Evolutionary conservation across 2,329 filamentous ascomycete species (phyloP).

Genomic region (Bimuria novae-zelandiae): DNA sequence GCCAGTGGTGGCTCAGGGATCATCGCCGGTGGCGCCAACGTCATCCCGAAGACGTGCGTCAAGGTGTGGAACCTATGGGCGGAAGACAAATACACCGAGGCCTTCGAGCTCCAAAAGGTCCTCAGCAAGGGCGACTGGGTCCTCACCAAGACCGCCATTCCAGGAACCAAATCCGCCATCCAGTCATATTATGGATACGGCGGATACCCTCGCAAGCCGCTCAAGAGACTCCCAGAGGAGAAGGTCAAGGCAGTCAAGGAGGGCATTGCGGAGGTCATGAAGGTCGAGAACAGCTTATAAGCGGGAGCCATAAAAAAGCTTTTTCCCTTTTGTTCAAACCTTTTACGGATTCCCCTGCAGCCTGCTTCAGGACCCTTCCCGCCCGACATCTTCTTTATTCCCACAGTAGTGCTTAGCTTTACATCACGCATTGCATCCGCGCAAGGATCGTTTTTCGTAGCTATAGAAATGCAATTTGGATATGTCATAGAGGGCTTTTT

Average conservation of each 20-base stretch:
- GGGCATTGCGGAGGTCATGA: slow-evolving; percentile 63
- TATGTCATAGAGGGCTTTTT: too few relatives aligned
- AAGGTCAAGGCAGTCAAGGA: slow-evolving; percentile 52
- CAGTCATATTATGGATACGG: slow-evolving; percentile 83
- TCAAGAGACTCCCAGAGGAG: slow-evolving; percentile 67
- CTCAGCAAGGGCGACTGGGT: slow-evolving; percentile 82
- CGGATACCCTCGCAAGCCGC: slow-evolving; percentile 72
- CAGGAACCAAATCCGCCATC: slow-evolving; percentile 83
- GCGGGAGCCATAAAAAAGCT: background rate
- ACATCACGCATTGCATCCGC: background rate
- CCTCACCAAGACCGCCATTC: slow-evolving; percentile 79
- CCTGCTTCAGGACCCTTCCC: too few relatives aligned
- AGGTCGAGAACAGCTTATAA: slow-evolving; percentile 59
- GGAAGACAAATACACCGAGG: slow-evolving; percentile 75
- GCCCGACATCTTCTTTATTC: too few relatives aligned
- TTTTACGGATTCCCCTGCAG: too few relatives aligned
- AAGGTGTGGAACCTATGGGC: slow-evolving; percentile 77
- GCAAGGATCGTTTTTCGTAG: too few relatives aligned
- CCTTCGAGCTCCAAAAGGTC: slow-evolving; percentile 74
- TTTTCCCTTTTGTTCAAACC: background rate
- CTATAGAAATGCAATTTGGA: too few relatives aligned
- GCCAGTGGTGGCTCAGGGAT: slow-evolving; percentile 80
- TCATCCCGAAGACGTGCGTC: slow-evolving; percentile 81
- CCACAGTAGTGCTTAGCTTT: too few relatives aligned
- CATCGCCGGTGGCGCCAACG: slow-evolving; percentile 83